phyloP scores from a whole-genome alignment of 768 basidiomycete species.

The Lactarius quietus region DNA sequence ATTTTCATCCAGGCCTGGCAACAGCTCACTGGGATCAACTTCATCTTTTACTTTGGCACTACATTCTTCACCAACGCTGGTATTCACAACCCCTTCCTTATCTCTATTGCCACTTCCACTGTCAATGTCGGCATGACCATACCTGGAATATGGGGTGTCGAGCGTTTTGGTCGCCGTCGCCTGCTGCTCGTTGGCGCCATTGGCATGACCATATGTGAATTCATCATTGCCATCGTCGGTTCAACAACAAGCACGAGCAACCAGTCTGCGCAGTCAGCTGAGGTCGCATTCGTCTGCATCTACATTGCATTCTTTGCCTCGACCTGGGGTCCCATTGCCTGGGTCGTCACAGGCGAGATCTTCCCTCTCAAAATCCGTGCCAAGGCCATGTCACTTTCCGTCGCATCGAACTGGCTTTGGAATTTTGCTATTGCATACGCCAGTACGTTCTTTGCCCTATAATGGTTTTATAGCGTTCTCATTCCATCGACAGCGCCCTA shows the following conservation, averaged over 20 bases:
- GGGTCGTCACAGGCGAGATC: slow-evolving; percentile 54
- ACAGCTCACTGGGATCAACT: slow-evolving; percentile 73
- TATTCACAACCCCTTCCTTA: slow-evolving; percentile 47
- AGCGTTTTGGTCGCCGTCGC: slow-evolving; percentile 75
- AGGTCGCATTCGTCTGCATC: slow-evolving; percentile 50
- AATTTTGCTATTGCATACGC: slow-evolving; percentile 40
- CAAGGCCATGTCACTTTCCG: slow-evolving; percentile 41
- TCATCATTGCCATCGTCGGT: slow-evolving; percentile 68
- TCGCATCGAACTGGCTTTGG: slow-evolving; percentile 44
- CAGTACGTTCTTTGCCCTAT: slow-evolving; percentile 3
- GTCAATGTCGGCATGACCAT: slow-evolving; percentile 44
- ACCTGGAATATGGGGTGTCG: slow-evolving; percentile 59
- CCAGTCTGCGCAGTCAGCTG: slow-evolving; percentile 46
- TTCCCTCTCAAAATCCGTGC: slow-evolving; percentile 37
- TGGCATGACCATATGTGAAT: slow-evolving; percentile 79
- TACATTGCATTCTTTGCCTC: slow-evolving; percentile 60
- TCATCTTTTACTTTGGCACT: slow-evolving; percentile 63
- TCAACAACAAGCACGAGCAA: slow-evolving; percentile 43
- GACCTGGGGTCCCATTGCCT: slow-evolving; percentile 72
- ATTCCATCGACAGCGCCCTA: slow-evolving; percentile 39
- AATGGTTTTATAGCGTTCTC: neutral
- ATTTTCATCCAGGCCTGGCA: slow-evolving; percentile 77
- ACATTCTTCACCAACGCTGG: slow-evolving; percentile 46
- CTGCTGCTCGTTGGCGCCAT: slow-evolving; percentile 64
- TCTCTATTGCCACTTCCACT: slow-evolving; percentile 64